Base-by-base conservation (phyloP, 352 stramenopile species). In the Halophytophthora polymorphica region DNA sequence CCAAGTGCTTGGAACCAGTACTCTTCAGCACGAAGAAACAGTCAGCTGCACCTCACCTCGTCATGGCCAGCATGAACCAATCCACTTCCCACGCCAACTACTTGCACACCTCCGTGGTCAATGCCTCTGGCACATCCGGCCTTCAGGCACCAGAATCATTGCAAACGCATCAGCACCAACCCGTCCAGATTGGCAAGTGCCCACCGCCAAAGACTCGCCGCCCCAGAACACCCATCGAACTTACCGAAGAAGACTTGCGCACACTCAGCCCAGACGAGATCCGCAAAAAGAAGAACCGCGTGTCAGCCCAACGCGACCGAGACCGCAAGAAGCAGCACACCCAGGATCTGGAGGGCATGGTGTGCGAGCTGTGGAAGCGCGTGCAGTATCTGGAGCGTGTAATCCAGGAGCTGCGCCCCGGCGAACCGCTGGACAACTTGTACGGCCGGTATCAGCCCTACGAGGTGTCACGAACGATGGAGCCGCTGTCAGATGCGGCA, bases 221-320 rank as follows among this genome's bases (percentile, higher is more conserved):
- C 48, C 64, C 67, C 13, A 63, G 77, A 42, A 55, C 63, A 49
- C 58, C 54, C 40, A 78, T 79, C 11, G 75, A 62, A 5, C 76
- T 87, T 7, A 68, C 77, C 11, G 44, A 55, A 3, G 64, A 73
- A 45, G 65, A 82, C 28, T 62, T 76, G 25, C 60, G 52, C 6
- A 56, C 54, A 11, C 52, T 89, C 15, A 70, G 66, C 50, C 63
- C 69, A 21, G 64, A 71, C 39, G 75, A 89, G 38, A 52, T 89
- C 14, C 78, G 79, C 18, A 81, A 81, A 49, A 61, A 73, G 53
- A 89, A 89, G 58, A 89, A 89, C 53, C 73, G 73, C 15, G 73
- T 89, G 37, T 75, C 77, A 0, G 77, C 77, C 8, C 73, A 78
- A 12, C 70, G 77, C 1, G 76, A 75, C 12, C 70, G 77, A 2